Percentiles rank a stretch among this genome's conserved stretches.
Conservation (phyloP, 148 eudicot species). For the Rhododendron ovatum region DNA sequence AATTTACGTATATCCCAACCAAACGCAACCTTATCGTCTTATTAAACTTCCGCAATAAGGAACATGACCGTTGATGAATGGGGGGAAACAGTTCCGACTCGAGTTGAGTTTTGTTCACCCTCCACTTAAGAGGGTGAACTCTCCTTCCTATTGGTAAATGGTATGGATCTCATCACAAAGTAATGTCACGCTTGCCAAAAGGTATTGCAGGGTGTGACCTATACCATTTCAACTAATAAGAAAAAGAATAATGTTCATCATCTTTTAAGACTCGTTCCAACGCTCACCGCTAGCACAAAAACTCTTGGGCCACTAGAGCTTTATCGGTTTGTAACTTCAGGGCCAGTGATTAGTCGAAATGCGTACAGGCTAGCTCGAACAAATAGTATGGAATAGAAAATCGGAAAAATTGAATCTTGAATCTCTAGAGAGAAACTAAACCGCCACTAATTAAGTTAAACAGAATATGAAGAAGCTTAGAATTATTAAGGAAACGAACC, state of each 20-base stretch:
- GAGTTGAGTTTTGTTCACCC: too few species aligned
- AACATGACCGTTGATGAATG: not conserved
- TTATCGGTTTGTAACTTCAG: too few species aligned
- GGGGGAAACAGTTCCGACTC: not conserved
- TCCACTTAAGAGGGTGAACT: too few species aligned
- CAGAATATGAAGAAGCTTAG: not conserved
- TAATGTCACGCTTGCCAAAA: too few species aligned
- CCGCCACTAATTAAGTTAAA: not conserved
- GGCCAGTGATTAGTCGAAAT: not conserved
- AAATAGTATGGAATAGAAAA: not conserved
- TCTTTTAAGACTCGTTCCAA: too few species aligned
- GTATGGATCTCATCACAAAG: too few species aligned
- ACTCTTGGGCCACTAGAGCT: not conserved
- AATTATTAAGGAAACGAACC: slow-evolving; percentile 8
- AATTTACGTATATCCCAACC: not conserved
- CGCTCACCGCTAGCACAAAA: not conserved
- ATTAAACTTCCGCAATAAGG: not conserved
- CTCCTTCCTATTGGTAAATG: too few species aligned
- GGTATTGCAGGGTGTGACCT: too few species aligned
- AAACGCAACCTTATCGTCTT: not conserved
- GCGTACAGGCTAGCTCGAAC: not conserved
- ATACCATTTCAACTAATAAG: too few species aligned
- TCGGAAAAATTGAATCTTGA: not conserved
- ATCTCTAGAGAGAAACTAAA: not conserved
- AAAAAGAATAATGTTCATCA: too few species aligned